These are phyloP conservation scores for Cerrena zonata DNA, from an alignment of 1,284 basidiomycete species.

Conservation along the genomic window DNA sequence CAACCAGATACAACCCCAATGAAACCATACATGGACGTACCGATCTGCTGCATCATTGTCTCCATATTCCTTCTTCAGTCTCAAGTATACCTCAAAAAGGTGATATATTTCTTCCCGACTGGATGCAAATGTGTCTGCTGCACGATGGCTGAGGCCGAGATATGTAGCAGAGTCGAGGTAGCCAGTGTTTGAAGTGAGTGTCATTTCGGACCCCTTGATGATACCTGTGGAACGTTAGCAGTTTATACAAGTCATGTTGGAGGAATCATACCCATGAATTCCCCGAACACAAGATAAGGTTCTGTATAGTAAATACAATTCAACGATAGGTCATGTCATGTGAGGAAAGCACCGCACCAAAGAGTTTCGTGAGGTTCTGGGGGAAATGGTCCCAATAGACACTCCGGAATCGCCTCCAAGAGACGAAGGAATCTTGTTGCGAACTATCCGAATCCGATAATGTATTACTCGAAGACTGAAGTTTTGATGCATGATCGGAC, in stretches of 20 bases:
- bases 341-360: conserved; percentile 28
- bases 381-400: conserved; percentile 54
- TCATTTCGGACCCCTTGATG: conserved; percentile 54
- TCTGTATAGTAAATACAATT: conserved; percentile 30
- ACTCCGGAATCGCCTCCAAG: conserved; percentile 40
- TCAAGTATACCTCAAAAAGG: conserved; percentile 47
- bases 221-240: conserved; percentile 34
- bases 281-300: conserved; percentile 51
- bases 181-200: conserved; percentile 29
- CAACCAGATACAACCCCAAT: no score
- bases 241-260: background rate
- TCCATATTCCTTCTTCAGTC: conserved; percentile 36
- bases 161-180: conserved; percentile 42
- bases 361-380: conserved; percentile 38
- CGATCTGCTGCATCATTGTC: conserved; percentile 55
- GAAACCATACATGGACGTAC: conserved; percentile 20
- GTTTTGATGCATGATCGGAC: no score
- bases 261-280: conserved; percentile 46
- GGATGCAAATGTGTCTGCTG: conserved; percentile 41
- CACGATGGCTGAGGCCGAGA: conserved; percentile 36
- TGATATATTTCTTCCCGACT: conserved; percentile 40
- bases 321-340: no score
- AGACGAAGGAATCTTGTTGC: conserved; percentile 21
- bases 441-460: background rate
- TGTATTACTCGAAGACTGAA: no score